Evolutionary conservation across 2,329 filamentous ascomycete species (phyloP), one percentile per base, ranked within the genome.

Genomic region (Tolypocladium nubicola): DNA sequence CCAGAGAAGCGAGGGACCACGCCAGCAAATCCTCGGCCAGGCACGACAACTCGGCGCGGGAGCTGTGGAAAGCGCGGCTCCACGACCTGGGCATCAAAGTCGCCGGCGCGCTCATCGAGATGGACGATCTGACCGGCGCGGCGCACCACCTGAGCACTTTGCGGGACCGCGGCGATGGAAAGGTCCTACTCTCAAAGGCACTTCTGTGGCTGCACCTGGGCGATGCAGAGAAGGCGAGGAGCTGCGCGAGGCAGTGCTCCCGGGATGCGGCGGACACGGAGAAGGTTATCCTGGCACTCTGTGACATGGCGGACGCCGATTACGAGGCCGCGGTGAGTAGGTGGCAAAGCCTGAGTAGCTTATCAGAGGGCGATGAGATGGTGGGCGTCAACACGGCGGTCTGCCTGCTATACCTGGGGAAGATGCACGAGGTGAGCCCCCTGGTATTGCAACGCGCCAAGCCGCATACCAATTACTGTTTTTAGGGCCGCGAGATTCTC

Each of bases 111-210:
- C 73, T 94, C 35, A 79, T 93, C 7, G 89, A 94, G 70, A 95
- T 97, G 85, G 90, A 90, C 10, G 93, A 99, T 67, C 69, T 95
- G 0, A 84, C 88, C 2, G 90, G 89, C 5, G 94, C 93, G 0
- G 84, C 81, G 1, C 77, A 86, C 37, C 90, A 95, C 65, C 75
- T 99, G 2, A 76, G 77, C 23, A 83, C 78, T 4, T 70, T 96
- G 16, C 74, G 68, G 54, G 70, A 68, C 19, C 64, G 68, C 3
- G 65, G 71, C 23, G 65, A 74, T 64, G 67, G 71, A 23, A 73
- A 75, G 70, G 63, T 80, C 60, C 70, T 71, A 3, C 70, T 78
- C 14, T 75, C 81, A 5, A 79, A 77, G 60, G 82, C 87, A 2
- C 75, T 97, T 41, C 73, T 97, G 40, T 89, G 86, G 78, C 74